Evolutionary conservation across 306 rosid species (phyloP).

Genomic region (Luffa aegyptiaca): DNA sequence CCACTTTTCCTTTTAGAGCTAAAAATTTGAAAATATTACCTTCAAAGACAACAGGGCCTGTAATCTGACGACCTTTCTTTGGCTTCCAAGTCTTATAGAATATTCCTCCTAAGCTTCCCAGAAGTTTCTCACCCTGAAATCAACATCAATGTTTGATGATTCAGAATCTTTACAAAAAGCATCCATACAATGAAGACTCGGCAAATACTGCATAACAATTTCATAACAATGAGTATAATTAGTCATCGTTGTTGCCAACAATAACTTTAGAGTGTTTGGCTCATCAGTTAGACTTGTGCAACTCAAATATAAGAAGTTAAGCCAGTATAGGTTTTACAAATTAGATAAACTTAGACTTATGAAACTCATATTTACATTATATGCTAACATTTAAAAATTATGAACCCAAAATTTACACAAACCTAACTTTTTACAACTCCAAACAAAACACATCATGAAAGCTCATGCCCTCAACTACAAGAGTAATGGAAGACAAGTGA

Average conservation of each 20-base stretch:
- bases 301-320: background rate
- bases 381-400: background rate
- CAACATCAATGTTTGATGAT: background rate
- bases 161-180: background rate
- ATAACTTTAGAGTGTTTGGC: too few relatives aligned
- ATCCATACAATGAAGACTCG: background rate
- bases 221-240: background rate
- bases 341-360: background rate
- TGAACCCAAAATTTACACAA: background rate
- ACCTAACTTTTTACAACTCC: background rate
- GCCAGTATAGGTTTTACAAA: background rate
- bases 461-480: background rate
- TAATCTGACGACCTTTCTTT: constrained; percentile 62
- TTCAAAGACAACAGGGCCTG: constrained; percentile 64
- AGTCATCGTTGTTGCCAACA: background rate
- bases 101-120: constrained; percentile 91
- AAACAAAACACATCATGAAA: background rate
- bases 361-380: background rate
- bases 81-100: constrained; percentile 98
- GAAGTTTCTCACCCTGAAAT: constrained; percentile 87
- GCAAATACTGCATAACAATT: background rate
- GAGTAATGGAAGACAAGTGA: background rate
- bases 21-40: constrained; percentile 31
- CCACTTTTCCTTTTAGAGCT: background rate
- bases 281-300: too few relatives aligned